Base-by-base conservation (phyloP, 495 filamentous ascomycete species). In the Aspergillus diversus region DNA sequence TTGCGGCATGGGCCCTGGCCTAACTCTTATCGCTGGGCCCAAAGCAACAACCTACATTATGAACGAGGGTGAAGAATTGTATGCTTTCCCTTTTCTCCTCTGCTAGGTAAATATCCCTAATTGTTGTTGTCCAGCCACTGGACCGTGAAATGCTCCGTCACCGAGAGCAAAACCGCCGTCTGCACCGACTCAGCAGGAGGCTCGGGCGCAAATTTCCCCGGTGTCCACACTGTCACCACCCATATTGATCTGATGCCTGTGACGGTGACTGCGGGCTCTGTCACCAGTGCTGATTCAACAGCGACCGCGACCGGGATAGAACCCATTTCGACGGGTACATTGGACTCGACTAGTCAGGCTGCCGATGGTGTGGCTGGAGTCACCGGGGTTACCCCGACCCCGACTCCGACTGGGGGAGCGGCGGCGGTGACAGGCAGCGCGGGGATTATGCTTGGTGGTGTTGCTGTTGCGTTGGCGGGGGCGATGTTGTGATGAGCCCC, bases 1-100 rank as follows among this genome's bases (percentile, higher is more conserved):
- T 7, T 81, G 78, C 54, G 77, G 75, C 12, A 68, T 75, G 63
- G 73, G 67, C 0, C 66, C 66, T 0, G 76, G 75, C 32, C 9
- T 78, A 17, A 72, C 64, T 13, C 17, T 79, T 5, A 68, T 73
- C 49, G 65, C 72, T 5, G 78, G 71, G 2, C 64, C 73, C 2
- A 68, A 55, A 7, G 73, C 70, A 0, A 58, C 70, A 5, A 57
- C 64, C 17, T 69, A 70, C 8, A 34, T 62, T 49, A 61, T 75
- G 34, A 57, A 63, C 4, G 52, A 57, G n/a, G 35, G 58, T n/a
- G 49, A 46, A 5, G 56, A 55, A 33, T 31, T 56, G 69, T 73
- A 58, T 37, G 66, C 61, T 53, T 55, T 21, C 52, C 17, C n/a
- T 7, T 9, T 16, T 15, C 37, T 42, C 35, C 8, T 34, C 12